phyloP scores from a whole-genome alignment of 1,139 yeast species.

The Blastobotrys niveus region DNA sequence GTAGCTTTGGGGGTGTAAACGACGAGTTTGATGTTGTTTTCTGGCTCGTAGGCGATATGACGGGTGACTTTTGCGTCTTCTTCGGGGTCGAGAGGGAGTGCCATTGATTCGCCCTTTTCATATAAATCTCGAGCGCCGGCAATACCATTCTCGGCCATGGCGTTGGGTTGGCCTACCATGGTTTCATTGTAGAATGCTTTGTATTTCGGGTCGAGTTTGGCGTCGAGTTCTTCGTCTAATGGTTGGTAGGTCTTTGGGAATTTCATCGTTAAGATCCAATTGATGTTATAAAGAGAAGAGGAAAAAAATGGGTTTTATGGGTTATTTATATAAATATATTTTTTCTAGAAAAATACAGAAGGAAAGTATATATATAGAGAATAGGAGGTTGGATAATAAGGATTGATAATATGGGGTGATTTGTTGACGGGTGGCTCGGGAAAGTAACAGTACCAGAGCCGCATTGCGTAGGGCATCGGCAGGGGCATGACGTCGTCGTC shows the following conservation, averaged over 20 bases:
- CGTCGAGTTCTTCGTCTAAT: neutral
- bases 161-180: neutral
- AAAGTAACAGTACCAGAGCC: no score
- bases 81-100: neutral
- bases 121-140: neutral
- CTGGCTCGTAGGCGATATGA: no score
- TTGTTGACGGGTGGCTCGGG: no score
- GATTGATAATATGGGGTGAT: neutral
- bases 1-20: neutral
- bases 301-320: neutral
- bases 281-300: neutral
- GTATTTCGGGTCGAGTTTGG: slow-evolving; percentile 2
- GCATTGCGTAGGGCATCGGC: no score
- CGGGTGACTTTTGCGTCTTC: no score
- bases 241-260: neutral
- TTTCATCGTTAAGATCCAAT: neutral
- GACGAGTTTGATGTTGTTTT: neutral
- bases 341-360: neutral
- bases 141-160: neutral
- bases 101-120: neutral
- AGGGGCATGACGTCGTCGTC: no score
- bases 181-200: neutral
- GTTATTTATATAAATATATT: neutral
- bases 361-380: neutral
- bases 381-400: neutral